Percentiles rank a stretch among this genome's conserved stretches.
Evolutionary conservation across 2,329 filamentous ascomycete genomes (phyloP).

Genomic region (Scedosporium dehoogii): DNA sequence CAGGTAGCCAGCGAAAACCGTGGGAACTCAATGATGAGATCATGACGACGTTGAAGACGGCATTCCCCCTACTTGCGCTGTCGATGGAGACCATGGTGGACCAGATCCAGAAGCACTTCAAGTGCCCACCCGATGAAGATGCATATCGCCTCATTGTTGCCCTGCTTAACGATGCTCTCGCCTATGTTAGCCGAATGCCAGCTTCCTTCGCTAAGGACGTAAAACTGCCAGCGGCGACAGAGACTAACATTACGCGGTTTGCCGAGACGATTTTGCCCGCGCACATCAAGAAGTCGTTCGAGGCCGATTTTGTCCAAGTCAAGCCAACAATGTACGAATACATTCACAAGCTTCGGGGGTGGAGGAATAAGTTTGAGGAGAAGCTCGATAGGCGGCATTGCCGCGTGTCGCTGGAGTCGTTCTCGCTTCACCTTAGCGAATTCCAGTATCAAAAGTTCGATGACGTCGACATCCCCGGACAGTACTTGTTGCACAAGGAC

Average conservation of each 20-base stretch:
- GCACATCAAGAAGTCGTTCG: constrained; percentile 93
- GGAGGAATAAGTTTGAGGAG: constrained; percentile 97
- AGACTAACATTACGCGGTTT: constrained; percentile 94
- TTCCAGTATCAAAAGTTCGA: constrained; percentile 98
- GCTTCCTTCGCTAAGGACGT: constrained; percentile 80
- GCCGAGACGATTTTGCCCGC: constrained; percentile 90
- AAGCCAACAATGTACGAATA: constrained; percentile 99
- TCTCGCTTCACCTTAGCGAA: constrained; percentile 85
- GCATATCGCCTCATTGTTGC: constrained; percentile 97
- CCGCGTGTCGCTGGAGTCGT: constrained; percentile 67
- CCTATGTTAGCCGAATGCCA: constrained; percentile 83
- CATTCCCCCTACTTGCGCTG: constrained; percentile 86
- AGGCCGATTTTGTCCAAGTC: constrained; percentile 89
- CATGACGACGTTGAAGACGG: constrained; percentile 89
- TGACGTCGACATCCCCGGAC: constrained; percentile 93
- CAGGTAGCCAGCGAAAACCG: constrained; percentile 56
- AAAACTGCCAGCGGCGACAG: constrained; percentile 80
- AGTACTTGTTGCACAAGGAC: constrained; percentile 94
- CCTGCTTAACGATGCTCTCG: constrained; percentile 86
- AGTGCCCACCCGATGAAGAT: constrained; percentile 96
- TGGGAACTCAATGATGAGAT: constrained; percentile 98
- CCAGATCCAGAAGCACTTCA: constrained; percentile 98
- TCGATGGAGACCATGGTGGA: constrained; percentile 99
- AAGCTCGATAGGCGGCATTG: constrained; percentile 79
- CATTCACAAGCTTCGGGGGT: constrained; percentile 89